Conservation (phyloP, 129 eudicot genomes). For the Ambrosia trifida region DNA sequence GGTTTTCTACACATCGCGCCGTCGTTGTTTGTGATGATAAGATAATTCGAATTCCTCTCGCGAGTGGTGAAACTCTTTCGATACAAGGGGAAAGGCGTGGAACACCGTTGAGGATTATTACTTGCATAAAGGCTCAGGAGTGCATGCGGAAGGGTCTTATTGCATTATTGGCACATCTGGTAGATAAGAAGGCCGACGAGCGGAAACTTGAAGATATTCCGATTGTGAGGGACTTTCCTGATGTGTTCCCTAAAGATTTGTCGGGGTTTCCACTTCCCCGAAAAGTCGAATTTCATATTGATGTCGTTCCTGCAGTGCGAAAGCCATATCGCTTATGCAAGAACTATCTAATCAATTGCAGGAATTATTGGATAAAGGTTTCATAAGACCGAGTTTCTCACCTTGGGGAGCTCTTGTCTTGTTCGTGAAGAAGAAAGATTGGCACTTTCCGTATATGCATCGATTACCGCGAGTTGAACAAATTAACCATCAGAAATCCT, state of each 20-base stretch:
- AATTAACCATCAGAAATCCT: too few species aligned
- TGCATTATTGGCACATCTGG: background rate
- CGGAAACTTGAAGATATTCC: background rate
- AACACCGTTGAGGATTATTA: too few species aligned
- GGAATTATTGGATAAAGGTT: background rate
- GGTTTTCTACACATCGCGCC: too few species aligned
- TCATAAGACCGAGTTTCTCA: too few species aligned
- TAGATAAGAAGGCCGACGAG: background rate
- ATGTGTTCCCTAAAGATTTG: background rate
- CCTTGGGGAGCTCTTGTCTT: too few species aligned
- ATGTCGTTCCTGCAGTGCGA: background rate
- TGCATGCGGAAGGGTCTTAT: background rate
- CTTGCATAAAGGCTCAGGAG: background rate
- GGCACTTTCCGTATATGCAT: background rate
- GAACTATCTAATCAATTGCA: background rate
- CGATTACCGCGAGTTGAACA: too few species aligned
- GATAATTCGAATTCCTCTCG: too few species aligned
- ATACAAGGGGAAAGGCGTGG: too few species aligned
- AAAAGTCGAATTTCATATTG: background rate
- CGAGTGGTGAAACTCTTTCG: too few species aligned
- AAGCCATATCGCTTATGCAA: background rate
- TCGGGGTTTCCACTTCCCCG: background rate
- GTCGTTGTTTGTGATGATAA: too few species aligned
- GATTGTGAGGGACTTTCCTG: background rate
- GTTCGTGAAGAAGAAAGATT: background rate